These are phyloP conservation scores for Pleurotus tuoliensis DNA, from an alignment of 768 basidiomycete species.

Conservation along the genomic window DNA sequence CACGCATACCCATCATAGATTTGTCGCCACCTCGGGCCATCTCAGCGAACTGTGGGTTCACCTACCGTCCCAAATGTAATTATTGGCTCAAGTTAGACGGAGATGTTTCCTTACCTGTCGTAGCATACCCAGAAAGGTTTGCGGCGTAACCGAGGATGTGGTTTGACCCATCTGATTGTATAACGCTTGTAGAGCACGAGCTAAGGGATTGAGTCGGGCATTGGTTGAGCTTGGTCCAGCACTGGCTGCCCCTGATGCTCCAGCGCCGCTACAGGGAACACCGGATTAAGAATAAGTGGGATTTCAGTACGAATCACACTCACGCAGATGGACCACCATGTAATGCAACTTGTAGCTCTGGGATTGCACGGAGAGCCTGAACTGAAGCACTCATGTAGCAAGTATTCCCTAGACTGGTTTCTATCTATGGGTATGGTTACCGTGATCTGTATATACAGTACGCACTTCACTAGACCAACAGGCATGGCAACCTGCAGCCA, in stretches of 20 bases:
- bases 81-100: too few relatives aligned
- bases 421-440: neutral
- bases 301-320: slow-evolving; percentile 16
- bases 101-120: slow-evolving; percentile 33
- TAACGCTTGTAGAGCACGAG: slow-evolving; percentile 60
- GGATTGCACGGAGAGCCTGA: slow-evolving; percentile 90
- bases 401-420: slow-evolving; percentile 76
- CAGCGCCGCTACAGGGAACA: slow-evolving; percentile 13
- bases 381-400: slow-evolving; percentile 98
- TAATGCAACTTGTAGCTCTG: slow-evolving; percentile 79
- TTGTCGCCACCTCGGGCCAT: slow-evolving; percentile 39
- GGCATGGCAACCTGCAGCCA: slow-evolving; percentile 63
- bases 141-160: slow-evolving; percentile 70
- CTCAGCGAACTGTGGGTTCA: slow-evolving; percentile 91
- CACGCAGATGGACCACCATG: slow-evolving; percentile 31
- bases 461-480: slow-evolving; percentile 76
- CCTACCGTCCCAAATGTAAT: slow-evolving; percentile 9
- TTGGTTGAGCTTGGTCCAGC: neutral
- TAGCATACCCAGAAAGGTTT: slow-evolving; percentile 62
- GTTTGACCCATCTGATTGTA: slow-evolving; percentile 73
- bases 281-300: too few relatives aligned
- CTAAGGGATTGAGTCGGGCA: slow-evolving; percentile 26
- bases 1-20: slow-evolving; percentile 28
- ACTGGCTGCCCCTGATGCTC: too few relatives aligned
- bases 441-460: neutral